phyloP scores from a whole-genome alignment of 257 asterid genomes.

The Rehmannia glutinosa region DNA sequence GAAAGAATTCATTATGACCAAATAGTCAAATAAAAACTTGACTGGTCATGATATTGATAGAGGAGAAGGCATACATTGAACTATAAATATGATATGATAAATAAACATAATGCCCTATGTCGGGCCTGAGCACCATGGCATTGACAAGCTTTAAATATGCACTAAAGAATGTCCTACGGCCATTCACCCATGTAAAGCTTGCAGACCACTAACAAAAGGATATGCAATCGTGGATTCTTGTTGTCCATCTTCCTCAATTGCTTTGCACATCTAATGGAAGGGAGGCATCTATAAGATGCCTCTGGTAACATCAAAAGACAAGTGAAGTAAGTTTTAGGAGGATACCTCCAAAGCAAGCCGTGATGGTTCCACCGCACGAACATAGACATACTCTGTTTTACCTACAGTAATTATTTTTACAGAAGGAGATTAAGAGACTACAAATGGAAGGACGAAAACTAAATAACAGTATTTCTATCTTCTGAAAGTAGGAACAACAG shows the following conservation, averaged over 20 bases:
- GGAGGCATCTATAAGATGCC: slow-evolving; percentile 1
- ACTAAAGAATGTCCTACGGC: not conserved
- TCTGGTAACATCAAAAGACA: slow-evolving; percentile 1
- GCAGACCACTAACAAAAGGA: slow-evolving; percentile 6
- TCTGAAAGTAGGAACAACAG: slow-evolving; percentile 11
- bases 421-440: not conserved
- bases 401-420: slow-evolving; percentile 46
- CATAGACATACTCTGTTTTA: slow-evolving; percentile 75
- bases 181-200: slow-evolving; percentile 1
- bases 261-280: slow-evolving; percentile 3
- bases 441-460: not conserved
- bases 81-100: not conserved
- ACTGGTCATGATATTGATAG: not conserved
- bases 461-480: slow-evolving; percentile 13
- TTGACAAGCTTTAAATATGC: not conserved
- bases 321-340: not conserved
- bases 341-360: slow-evolving; percentile 77
- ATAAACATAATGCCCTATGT: not conserved
- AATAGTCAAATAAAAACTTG: slow-evolving; percentile 2
- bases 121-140: not conserved
- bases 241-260: not conserved
- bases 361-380: slow-evolving; percentile 66
- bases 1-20: not conserved
- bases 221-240: not conserved
- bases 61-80: slow-evolving; percentile 6